phyloP scores from a whole-genome alignment of 257 asterid genomes.

The Solanum phureja region DNA sequence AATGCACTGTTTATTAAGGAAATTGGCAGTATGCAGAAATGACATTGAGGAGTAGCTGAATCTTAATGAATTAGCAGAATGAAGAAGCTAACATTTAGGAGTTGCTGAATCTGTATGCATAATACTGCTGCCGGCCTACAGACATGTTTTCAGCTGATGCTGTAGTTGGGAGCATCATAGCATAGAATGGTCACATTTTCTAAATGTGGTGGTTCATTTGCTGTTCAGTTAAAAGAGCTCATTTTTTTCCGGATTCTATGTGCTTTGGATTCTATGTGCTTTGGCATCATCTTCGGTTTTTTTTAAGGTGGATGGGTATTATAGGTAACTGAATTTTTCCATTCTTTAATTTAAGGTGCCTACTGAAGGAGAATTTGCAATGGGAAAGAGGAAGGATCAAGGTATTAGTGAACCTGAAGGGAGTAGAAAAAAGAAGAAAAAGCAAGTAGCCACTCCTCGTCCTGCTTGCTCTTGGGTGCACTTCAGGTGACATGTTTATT shows the following conservation, averaged over 20 bases:
- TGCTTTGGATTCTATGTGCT: not conserved
- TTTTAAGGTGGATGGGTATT: not conserved
- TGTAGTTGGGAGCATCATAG: not conserved
- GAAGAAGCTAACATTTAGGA: not conserved
- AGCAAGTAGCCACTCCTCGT: constrained; percentile 62
- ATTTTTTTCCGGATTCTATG: not conserved
- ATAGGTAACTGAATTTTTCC: not conserved
- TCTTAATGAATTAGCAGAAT: not conserved
- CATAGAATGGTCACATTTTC: not conserved
- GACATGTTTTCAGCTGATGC: not conserved
- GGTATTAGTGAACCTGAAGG: constrained; percentile 59
- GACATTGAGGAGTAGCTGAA: not conserved
- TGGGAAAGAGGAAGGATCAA: constrained; percentile 49
- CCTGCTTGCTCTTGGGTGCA: constrained; percentile 99
- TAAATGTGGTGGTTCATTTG: not conserved
- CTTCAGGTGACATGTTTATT: constrained; percentile 51
- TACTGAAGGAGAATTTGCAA: constrained; percentile 43
- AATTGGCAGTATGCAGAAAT: not conserved
- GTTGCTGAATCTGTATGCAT: not conserved
- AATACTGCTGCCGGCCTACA: not conserved
- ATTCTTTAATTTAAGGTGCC: constrained; percentile 33
- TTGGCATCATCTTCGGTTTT: not conserved
- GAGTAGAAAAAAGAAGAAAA: constrained; percentile 67
- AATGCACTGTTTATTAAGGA: not conserved
- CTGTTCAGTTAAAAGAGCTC: not conserved